Conservation (phyloP, 441 rosid species). For the Populus hybrid region DNA sequence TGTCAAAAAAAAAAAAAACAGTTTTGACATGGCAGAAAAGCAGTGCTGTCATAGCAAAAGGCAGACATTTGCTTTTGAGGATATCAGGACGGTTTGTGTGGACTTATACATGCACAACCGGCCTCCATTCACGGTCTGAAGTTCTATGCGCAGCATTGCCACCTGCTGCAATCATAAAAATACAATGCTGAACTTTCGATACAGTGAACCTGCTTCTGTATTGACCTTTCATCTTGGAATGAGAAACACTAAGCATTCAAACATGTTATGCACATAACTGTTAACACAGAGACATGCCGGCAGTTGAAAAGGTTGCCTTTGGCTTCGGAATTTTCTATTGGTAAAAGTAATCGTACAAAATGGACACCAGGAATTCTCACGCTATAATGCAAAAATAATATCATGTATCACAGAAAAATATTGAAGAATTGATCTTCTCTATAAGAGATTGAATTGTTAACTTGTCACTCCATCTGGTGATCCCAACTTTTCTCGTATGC, state of each 20-base stretch:
- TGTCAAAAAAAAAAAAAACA: too few species aligned
- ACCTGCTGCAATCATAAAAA: neutral
- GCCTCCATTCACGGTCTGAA: neutral
- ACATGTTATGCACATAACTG: neutral
- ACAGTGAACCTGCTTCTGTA: neutral
- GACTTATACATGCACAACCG: neutral
- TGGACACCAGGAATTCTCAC: neutral
- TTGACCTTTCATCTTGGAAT: neutral
- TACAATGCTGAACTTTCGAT: neutral
- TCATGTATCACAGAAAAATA: neutral
- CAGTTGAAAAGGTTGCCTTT: neutral
- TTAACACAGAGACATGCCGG: neutral
- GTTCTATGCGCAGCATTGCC: neutral
- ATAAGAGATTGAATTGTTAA: neutral
- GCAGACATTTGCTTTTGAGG: too few species aligned
- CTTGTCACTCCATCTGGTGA: neutral
- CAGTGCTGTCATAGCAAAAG: too few species aligned
- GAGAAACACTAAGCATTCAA: neutral
- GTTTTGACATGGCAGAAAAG: too few species aligned
- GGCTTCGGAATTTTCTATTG: neutral
- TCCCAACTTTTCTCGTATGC: slow-evolving; percentile 15
- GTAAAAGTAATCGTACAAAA: neutral
- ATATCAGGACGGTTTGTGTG: too few species aligned
- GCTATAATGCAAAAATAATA: neutral
- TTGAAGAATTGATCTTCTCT: neutral